These are phyloP conservation scores for Leishmania arabica DNA, from an alignment of 208 protist genomes.

Conservation along the genomic window DNA sequence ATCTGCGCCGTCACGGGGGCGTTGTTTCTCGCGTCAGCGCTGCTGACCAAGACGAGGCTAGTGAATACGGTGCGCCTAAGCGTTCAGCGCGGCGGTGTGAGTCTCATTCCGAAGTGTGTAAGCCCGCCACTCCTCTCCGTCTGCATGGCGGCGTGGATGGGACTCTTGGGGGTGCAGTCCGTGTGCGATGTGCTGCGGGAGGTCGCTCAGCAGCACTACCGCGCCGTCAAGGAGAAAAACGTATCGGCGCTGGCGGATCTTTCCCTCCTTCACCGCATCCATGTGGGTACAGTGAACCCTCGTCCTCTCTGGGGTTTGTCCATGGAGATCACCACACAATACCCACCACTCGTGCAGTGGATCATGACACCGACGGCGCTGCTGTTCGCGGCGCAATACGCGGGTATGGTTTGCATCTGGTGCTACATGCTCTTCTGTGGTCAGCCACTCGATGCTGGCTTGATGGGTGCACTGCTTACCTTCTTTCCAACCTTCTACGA, in stretches of 20 bases:
- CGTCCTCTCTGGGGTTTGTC: slow-evolving; percentile 28
- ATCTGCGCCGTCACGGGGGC: slow-evolving; percentile 9
- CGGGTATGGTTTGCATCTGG: slow-evolving; percentile 37
- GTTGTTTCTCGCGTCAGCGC: slow-evolving; percentile 8
- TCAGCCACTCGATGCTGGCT: slow-evolving; percentile 30
- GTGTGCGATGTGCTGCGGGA: slow-evolving; percentile 29
- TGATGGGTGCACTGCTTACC: slow-evolving; percentile 27
- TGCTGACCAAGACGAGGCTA: slow-evolving; percentile 10
- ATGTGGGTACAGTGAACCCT: slow-evolving; percentile 2
- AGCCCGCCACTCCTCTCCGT: slow-evolving; percentile 13
- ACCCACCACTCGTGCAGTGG: slow-evolving; percentile 20
- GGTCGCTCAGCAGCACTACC: slow-evolving; percentile 29
- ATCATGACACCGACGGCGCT: slow-evolving; percentile 23
- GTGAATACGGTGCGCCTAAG: slow-evolving; percentile 6
- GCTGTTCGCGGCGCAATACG: slow-evolving; percentile 36
- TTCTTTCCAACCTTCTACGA: slow-evolving; percentile 59
- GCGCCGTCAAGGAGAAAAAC: slow-evolving; percentile 10
- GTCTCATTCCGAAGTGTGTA: slow-evolving; percentile 11
- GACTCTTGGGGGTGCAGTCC: slow-evolving; percentile 17
- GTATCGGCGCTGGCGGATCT: slow-evolving; percentile 16
- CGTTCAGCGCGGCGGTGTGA: slow-evolving; percentile 17
- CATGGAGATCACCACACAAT: slow-evolving; percentile 12
- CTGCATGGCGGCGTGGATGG: slow-evolving; percentile 29
- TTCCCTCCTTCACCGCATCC: slow-evolving; percentile 17
- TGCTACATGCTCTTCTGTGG: slow-evolving; percentile 42